These are phyloP conservation scores for Eimeria tenella DNA, from an alignment of 169 alveolate genomes.

Conservation along the genomic window DNA sequence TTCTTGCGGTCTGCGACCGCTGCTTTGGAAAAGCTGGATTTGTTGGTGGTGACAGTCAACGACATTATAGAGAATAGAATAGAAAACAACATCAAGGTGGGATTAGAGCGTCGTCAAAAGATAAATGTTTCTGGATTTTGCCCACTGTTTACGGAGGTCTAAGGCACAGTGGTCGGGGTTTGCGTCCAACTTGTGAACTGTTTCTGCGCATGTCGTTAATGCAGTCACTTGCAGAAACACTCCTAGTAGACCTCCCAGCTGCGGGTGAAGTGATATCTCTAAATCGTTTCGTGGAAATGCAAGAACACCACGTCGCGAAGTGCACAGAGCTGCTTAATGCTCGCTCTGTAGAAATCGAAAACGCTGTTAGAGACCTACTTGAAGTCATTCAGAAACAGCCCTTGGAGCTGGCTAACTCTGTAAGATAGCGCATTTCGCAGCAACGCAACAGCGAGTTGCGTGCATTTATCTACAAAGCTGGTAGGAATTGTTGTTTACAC, in stretches of 20 bases:
- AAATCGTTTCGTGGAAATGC: constrained; percentile 91
- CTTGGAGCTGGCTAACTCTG: constrained; percentile 90
- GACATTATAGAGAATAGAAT: constrained; percentile 96
- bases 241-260: constrained; percentile 92
- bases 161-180: neutral
- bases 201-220: too few relatives aligned
- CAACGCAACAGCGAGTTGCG: neutral
- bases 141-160: neutral
- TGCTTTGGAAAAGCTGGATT: constrained; percentile 93
- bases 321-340: constrained; percentile 89
- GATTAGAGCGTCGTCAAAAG: neutral
- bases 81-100: constrained; percentile 93
- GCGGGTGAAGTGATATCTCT: constrained; percentile 91
- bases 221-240: constrained; percentile 86
- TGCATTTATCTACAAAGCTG: neutral
- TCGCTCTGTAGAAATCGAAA: constrained; percentile 94
- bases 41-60: constrained; percentile 93
- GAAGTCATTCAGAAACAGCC: constrained; percentile 91
- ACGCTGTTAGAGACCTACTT: constrained; percentile 94
- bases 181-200: neutral
- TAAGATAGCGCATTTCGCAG: neutral
- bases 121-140: neutral
- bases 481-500: neutral
- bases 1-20: constrained; percentile 91
- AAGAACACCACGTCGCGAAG: constrained; percentile 91